Evolutionary conservation across 768 basidiomycete species (phyloP), one percentile per base, ranked within the genome.

Genomic region (Kwoniella sp.): DNA sequence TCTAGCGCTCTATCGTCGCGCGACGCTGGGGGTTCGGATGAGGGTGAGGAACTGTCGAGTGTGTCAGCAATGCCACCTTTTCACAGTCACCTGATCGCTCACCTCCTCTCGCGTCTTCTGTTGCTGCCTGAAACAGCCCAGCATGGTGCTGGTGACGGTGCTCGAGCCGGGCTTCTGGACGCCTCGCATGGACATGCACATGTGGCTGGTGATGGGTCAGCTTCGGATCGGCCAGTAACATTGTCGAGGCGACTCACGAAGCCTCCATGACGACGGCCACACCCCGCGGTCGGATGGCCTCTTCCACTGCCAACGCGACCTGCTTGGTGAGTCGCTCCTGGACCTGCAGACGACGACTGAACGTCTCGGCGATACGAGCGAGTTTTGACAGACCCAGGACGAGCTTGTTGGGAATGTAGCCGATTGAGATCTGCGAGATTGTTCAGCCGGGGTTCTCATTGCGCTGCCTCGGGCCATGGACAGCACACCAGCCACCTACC

Each of bases 241-340:
- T 10, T 43, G 27, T 9, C 29, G 28, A 10, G 22, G 28, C n/a
- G 40, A 80, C 89, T 71, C 73, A 90, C 89, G 88, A 88, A 56
- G 92, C 92, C 76, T 99, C 93, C 87, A 99, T 98, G 42, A 99
- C 95, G 59, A 99, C 95, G 7, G 95, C 95, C 32, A 99, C 95
- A 38, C 95, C 95, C 65, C 89, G 83, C 43, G 95, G 95, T 73
- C 89, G 86, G 65, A 99, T 96, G 15, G 95, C 95, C 74, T 99
- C 93, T 75, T 95, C 88, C 5, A 99, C 87, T n/a, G 93, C 90
- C 46, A 95, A 82, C 7, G 95, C 95, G 53, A 99, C 89, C 76
- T 99, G 95, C 73, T 89, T 91, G 34, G 95, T 98, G 39, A 99
- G 79, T 27, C 95, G 84, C 76, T 99, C 95, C 77, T 99, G 95